phyloP scores from a whole-genome alignment of 2,329 filamentous ascomycete species.

The Colletotrichum noveboracense region DNA sequence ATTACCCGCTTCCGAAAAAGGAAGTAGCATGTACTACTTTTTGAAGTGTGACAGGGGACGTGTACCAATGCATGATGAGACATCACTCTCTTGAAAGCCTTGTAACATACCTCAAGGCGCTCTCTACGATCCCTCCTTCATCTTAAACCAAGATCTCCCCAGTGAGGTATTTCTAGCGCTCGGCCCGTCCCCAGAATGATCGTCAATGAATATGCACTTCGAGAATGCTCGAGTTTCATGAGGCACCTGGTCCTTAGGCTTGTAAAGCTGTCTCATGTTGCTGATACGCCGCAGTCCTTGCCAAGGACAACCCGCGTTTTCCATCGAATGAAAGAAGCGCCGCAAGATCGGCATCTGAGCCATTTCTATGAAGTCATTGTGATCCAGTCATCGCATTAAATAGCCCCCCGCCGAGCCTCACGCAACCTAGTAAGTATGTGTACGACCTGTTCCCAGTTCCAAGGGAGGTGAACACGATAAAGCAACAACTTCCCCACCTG shows the following conservation, averaged over 20 bases:
- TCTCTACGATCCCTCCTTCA: neutral
- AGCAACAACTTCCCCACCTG: accelerated
- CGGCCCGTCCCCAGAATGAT: no score
- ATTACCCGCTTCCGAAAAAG: neutral
- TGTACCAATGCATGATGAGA: neutral
- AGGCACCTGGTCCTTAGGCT: no score
- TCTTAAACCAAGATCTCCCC: no score
- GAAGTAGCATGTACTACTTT: neutral
- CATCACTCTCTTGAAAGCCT: neutral
- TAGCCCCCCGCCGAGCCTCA: neutral
- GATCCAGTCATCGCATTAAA: no score
- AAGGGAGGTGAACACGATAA: neutral
- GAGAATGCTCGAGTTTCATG: neutral
- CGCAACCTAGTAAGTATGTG: neutral
- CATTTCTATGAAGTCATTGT: no score
- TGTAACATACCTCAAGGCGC: neutral
- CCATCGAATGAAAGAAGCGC: no score
- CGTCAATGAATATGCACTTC: neutral
- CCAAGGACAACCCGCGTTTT: no score
- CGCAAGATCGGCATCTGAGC: no score
- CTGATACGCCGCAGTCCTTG: no score
- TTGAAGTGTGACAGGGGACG: neutral
- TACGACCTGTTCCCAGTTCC: neutral
- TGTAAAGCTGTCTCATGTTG: no score
- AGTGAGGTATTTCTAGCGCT: no score